Base-by-base conservation (phyloP, 768 basidiomycete genomes). In the Podaxis sp. region DNA sequence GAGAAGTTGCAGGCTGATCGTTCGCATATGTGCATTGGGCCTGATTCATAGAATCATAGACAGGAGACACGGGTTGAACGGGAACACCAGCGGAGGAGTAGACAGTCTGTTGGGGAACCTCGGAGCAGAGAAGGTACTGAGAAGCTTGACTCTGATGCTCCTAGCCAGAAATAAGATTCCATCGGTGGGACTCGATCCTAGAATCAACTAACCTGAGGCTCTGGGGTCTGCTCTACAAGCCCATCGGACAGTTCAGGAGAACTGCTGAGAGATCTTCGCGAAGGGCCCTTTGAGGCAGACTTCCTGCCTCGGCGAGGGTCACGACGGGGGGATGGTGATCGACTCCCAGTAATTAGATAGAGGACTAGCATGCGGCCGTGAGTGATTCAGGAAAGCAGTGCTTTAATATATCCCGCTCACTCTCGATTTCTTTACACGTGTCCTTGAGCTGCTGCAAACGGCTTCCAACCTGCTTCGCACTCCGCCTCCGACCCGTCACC, bases 401-500 rank as follows among this genome's bases (percentile, higher is more conserved):
- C 12, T 9, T 22, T 40, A 9, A 24, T 22, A 46, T 17, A 28
- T 33, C 54, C 6, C 40, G 6, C 61, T 26, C 48, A 63, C 61
- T 63, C 7, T 56, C 48, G 2, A 51, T 4, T 13, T 83, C 83
- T 69, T 82, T 82, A 65, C 85, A 82, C 1, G 88, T 88, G 69
- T 92, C 89, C 63, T 89, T 79, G 60, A 92, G 79, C 68, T 91
- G 90, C 69, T 92, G 90, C 49, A 92, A 77, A 56, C 90, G 88
- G 70, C 87, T 89, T 65, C 90, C 89, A 39, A 92, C 89, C 75
- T 91, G 90, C 71, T 91, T 91, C 11, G 90, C 83, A 8, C 87
- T 87, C 66, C 90, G 81, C 65, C 78, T 77, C 71, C 87, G 85
- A 9, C 88, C 87, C 1, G 90, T 92, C 49, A 76, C 77, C 38